Evolutionary conservation across 768 basidiomycete genomes (phyloP), one percentile per base, ranked within the genome.

Genomic region (Mycena venus): DNA sequence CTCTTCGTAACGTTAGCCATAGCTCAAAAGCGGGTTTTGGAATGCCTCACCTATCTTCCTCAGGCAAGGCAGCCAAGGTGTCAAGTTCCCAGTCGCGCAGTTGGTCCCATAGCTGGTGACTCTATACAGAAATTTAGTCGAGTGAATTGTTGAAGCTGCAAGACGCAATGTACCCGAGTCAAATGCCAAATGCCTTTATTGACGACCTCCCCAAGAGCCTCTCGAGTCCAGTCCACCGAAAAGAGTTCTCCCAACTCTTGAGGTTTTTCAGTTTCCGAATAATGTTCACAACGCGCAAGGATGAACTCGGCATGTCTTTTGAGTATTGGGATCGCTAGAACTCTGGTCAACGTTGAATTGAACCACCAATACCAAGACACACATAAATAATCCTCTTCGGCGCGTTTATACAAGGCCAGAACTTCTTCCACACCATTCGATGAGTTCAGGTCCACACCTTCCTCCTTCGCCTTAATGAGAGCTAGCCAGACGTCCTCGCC

Each of bases 351-450:
- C 36, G 76, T 29, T n/a, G n/a, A 29, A 11, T 34, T 47, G 10
- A 34, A 44, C 15, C 32, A 1, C 3, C 23, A 27, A 61, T 60
- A 71, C 68, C 34, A n/a, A 10, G 23, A 88, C 95, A 79, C 81
- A 96, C 96, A 96, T 40, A 96, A 81, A 81, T 96, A 96, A 78
- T 96, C 96, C 12, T 80, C 83, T 78, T 93, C 93, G 25, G 96
- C 95, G 40, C 88, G 88, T 44, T 85, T 83, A 80, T 92, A 96
- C 44, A 94, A 78, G 19, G 87, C 85, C 70, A 95, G 81, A 47
- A 96, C 79, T 55, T 91, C 90, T 53, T 88, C 77, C 25, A 90
- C 84, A 10, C 89, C 91, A 56, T 88, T 85, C 21, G 83, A 80
- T 2, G 88, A 88, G n/a, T 91, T 85, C 25, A 93, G 67, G 75